Percentiles rank a stretch among this genome's conserved stretches.
These are phyloP conservation scores for Erysimum cheiranthoides DNA, from an alignment of 345 rosid species.

Conservation along the genomic window DNA sequence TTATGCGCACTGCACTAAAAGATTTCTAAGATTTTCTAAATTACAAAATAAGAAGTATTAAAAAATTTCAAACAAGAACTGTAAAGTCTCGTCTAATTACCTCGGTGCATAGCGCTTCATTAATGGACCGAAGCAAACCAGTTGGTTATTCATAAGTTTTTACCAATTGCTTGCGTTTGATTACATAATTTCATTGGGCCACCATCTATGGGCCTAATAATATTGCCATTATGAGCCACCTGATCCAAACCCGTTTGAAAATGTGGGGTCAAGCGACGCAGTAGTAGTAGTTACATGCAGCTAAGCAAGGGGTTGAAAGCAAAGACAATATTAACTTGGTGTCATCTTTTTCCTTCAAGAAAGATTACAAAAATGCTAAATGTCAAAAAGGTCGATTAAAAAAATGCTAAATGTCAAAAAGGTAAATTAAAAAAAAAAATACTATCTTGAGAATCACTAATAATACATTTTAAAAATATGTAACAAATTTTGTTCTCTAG, in stretches of 20 bases:
- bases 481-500: background rate
- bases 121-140: slow-evolving; percentile 1
- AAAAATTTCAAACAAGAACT: background rate
- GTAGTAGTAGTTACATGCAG: background rate
- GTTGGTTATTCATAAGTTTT: background rate
- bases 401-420: background rate
- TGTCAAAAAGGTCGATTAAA: background rate
- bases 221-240: background rate
- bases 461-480: background rate
- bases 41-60: background rate
- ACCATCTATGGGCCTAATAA: background rate
- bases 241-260: background rate
- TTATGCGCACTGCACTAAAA: background rate
- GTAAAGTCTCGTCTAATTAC: background rate
- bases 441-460: background rate
- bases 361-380: background rate
- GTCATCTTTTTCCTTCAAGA: background rate
- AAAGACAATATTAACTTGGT: background rate
- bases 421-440: background rate
- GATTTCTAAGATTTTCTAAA: background rate
- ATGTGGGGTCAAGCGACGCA: background rate
- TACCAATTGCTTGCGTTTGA: background rate
- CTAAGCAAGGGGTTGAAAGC: background rate
- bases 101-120: background rate
- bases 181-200: background rate